Base-by-base conservation (phyloP, 768 basidiomycete genomes). In the Pleurotus platypus region DNA sequence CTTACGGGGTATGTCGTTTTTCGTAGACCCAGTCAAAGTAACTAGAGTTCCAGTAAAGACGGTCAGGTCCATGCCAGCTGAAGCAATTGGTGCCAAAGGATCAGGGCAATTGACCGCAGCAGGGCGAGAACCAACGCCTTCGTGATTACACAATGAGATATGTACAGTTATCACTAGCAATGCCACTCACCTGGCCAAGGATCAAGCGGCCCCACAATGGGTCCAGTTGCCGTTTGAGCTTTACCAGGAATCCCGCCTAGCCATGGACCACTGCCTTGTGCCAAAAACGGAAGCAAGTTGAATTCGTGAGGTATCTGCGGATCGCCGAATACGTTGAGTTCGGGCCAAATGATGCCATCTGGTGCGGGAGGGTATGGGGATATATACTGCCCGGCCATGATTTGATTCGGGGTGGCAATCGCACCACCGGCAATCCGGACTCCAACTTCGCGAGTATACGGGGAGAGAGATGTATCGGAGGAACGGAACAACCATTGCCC, bases 121-220 rank as follows among this genome's bases (percentile, higher is more conserved):
- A 13, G 57, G 59, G 4, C 4, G 26, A 26, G 35, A 13, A 37
- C 37, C 37, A 22, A 56, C 42, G 5, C 55, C 55, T 55, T 15
- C 2, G 26, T 18, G 6, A 18, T n/a, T 2, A 5, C 5, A 22
- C 38, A 43, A 43, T 13, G 22, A 20, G n/a, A 55, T 18, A 40
- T 12, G 39, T n/a, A 37, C 20, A 26, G 51, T 27, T 2, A 11
- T 45, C 13, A 13, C 18, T 27, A 11, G 22, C 26, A 26, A 38
- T 43, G 3, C 13, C 13, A 37, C 38, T 11, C n/a, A 62, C 61
- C 61, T 13, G 64, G 64, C 64, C 64, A 65, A 3, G 64, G 64
- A 27, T 57, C 16, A 18, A 65, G 47, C 43, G 60, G 64, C 1
- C 64, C 62, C 6, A 65, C 62, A 13, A 62, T 55, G 5, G 61